Evolutionary conservation across 805 yeast genomes (phyloP).

Genomic region (Metschnikowia gelsemii): DNA sequence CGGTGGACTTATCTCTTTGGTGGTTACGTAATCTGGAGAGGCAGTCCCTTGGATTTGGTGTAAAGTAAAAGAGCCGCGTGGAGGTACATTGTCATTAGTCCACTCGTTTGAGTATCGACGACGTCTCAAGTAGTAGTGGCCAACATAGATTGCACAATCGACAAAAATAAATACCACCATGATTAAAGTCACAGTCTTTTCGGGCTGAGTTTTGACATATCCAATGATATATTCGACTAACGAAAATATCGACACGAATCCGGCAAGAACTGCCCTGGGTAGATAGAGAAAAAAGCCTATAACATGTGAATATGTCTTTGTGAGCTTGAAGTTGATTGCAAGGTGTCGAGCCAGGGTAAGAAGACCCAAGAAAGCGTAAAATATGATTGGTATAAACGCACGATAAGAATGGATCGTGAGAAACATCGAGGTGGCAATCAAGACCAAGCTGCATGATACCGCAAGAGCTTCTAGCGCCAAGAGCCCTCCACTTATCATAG

Average conservation of each 20-base stretch:
- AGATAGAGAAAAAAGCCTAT: neutral
- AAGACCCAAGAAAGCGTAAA: neutral
- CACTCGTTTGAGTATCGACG: neutral
- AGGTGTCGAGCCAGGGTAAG: conserved; percentile 2
- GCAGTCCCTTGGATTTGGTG: too few relatives aligned
- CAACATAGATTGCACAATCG: neutral
- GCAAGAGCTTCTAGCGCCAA: neutral
- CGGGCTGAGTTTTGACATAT: neutral
- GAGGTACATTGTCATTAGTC: neutral
- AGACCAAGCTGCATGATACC: neutral
- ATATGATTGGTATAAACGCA: neutral
- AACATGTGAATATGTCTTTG: neutral
- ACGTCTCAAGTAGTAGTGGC: neutral
- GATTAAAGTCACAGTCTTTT: neutral
- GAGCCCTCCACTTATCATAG: conserved; percentile 1
- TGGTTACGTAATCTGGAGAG: too few relatives aligned
- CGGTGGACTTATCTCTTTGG: neutral
- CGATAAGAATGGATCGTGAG: neutral
- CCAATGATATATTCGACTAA: neutral
- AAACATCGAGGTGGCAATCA: neutral
- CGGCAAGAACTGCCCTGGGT: neutral
- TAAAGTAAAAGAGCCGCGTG: neutral
- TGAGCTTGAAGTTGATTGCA: conserved; percentile 1
- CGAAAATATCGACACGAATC: neutral
- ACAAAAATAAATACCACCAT: neutral